Evolutionary conservation across 73 alveolate genomes (phyloP), one percentile per base, ranked within the genome.

Genomic region (Paramecium bursaria): DNA sequence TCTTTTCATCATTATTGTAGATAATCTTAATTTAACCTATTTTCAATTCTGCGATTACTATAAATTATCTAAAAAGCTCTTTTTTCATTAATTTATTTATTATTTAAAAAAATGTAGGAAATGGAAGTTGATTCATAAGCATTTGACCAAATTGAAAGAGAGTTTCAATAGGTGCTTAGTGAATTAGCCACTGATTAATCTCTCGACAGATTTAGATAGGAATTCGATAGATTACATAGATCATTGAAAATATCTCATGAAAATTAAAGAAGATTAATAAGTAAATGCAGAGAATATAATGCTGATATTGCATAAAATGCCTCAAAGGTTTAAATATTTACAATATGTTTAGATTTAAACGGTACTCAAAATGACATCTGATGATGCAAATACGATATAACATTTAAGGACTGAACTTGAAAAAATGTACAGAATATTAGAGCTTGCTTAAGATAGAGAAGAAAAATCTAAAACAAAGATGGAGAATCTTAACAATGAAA

Each of bases 241-340:
- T 87, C 97, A 10, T 87, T 92, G 42, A 93, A 95, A 88, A 90
- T 95, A 2, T 74, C 94, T 15, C 92, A 95, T 50, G 98, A 95
- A 53, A 85, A 90, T 48, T 94, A 95, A 57, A 93, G 92, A 82
- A 82, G 90, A 46, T 88, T 92, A 49, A 90, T 96, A 61, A 92
- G 94, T 90, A 96, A 93, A 86, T 96, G 99, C 92, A 90, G 96
- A 52, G 98, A 96, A 86, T 88, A 88, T 46, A 92, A 90, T 75
- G 87, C 90, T 10, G 96, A 92, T 61, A 88, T 91, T 30, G 90
- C 90, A 23, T 51, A 77, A 29, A 90, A 92, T 60, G 91, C 96
- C 1, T 92, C 88, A 13, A 93, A 93, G 75, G 93, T 60, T 19
- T 76, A 25, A 29, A 86, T 73, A 7, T 3, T 50, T 25, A 77